phyloP scores from a whole-genome alignment of 2,329 filamentous ascomycete species.

The Cladophialophora immunda region DNA sequence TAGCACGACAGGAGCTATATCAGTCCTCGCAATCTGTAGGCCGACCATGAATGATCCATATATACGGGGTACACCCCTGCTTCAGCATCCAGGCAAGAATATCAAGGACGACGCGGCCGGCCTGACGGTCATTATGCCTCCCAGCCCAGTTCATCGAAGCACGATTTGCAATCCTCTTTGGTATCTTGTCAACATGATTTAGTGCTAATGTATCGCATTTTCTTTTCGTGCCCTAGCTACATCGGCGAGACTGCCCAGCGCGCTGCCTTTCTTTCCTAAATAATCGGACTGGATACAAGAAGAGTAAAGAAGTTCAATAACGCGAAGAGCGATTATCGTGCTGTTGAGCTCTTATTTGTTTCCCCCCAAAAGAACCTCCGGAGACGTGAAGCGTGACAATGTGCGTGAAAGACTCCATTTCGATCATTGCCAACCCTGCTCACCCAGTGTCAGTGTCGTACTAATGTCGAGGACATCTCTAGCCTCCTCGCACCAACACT shows the following conservation, averaged over 20 bases:
- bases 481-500: background rate
- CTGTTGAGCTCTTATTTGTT: constrained; percentile 1
- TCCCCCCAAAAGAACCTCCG: background rate
- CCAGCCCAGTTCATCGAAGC: no score
- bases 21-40: no score
- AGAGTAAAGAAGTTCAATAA: constrained; percentile 6
- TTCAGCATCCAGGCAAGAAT: no score
- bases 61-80: no score
- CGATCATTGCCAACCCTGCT: constrained; percentile 5
- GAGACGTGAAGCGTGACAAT: constrained; percentile 14
- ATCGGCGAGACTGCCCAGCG: background rate
- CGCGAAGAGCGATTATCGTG: background rate
- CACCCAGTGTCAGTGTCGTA: background rate
- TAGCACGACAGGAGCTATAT: no score
- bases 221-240: constrained; percentile 8
- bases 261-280: constrained; percentile 18
- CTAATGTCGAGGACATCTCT: constrained; percentile 1
- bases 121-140: no score
- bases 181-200: background rate
- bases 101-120: no score
- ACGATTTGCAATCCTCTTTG: no score
- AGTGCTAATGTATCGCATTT: constrained; percentile 4
- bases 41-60: no score
- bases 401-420: constrained; percentile 16
- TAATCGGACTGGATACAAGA: constrained; percentile 20